Base-by-base conservation (phyloP, 2,329 filamentous ascomycete species). In the Aureobasidium sp. region DNA sequence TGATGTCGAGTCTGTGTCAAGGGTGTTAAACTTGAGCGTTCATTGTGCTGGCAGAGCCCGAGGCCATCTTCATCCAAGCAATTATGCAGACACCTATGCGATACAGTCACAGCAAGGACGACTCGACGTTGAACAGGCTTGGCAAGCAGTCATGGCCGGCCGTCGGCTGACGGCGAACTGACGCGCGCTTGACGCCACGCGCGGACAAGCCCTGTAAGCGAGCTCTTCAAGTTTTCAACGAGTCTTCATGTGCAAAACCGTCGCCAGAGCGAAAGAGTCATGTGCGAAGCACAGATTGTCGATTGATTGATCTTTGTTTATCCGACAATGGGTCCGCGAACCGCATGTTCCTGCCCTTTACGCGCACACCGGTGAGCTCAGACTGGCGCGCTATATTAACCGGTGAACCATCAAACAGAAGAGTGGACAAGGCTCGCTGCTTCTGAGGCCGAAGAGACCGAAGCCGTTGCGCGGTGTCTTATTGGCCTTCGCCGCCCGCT, bases 31-130 rank as follows among this genome's bases (percentile, higher is more conserved):
- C 43, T 47, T 48, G 55, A 59, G 55, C 55, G 43, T 59, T 59
- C 55, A 59, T 59, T 47, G 41, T 59, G 55, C 34, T 48, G 43
- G 43, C 55, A 15, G 55, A 39, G 43, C 47, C 32, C 15, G 20
- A 47, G 20, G 34, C 43, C 43, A 48, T 59, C 43, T 59, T 48
- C 39, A 37, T 59, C 34, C 13, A 17, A 48, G 26, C 41, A 59
- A 5, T 59, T 59, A 59, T 59, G 55, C 55, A 59, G 20, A 59
- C 7, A 34, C 55, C 41, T 39, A 32, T 59, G 43, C 55, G 13
- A 57, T 51, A 59, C 55, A 59, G 29, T 47, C 43, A 59, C 43
- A 59, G 43, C 55, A 47, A 46, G 32, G 43, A 59, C 43, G 55
- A 59, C 55, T 48, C 43, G 55, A 48, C 43, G 55, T 59, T 48